phyloP scores from a whole-genome alignment of 805 yeast species.

The Torulaspora indica region DNA sequence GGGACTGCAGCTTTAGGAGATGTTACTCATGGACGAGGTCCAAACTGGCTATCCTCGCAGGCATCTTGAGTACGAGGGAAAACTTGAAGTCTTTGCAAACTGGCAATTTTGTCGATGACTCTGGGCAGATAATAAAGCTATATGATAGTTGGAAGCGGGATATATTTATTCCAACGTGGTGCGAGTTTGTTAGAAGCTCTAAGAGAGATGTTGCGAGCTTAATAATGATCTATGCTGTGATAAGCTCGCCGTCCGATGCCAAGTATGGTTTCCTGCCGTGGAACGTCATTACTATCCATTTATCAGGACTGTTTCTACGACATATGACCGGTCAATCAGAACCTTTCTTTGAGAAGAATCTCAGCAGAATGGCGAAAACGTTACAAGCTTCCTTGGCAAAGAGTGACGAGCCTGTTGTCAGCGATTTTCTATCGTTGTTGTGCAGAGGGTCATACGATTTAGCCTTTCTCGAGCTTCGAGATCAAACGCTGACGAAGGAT shows the following conservation, averaged over 20 bases:
- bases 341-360: conserved; percentile 11
- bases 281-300: conserved; percentile 15
- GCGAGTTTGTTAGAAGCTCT: conserved; percentile 1
- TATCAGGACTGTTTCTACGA: conserved; percentile 12
- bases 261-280: conserved; percentile 12
- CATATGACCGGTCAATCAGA: conserved; percentile 11
- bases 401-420: conserved; percentile 1
- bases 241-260: conserved; percentile 9
- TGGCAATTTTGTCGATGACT: conserved; percentile 23
- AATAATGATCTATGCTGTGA: conserved; percentile 16
- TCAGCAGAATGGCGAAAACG: conserved; percentile 24
- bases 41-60: conserved; percentile 26
- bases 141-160: conserved; percentile 23
- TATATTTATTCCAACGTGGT: conserved; percentile 27
- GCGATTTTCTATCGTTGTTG: conserved; percentile 10
- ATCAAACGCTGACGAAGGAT: conserved; percentile 8
- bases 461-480: conserved; percentile 14
- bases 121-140: conserved; percentile 14
- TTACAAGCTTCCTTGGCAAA: conserved; percentile 17
- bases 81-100: conserved; percentile 20
- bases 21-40: conserved; percentile 23
- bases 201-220: conserved; percentile 3
- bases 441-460: conserved; percentile 14
- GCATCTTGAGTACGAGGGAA: conserved; percentile 21
- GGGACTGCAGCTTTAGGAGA: conserved; percentile 19